Percentiles rank a stretch among this genome's conserved stretches.
phyloP scores from a whole-genome alignment of 495 filamentous ascomycete genomes.

The Hyaloscypha hepaticicola region DNA sequence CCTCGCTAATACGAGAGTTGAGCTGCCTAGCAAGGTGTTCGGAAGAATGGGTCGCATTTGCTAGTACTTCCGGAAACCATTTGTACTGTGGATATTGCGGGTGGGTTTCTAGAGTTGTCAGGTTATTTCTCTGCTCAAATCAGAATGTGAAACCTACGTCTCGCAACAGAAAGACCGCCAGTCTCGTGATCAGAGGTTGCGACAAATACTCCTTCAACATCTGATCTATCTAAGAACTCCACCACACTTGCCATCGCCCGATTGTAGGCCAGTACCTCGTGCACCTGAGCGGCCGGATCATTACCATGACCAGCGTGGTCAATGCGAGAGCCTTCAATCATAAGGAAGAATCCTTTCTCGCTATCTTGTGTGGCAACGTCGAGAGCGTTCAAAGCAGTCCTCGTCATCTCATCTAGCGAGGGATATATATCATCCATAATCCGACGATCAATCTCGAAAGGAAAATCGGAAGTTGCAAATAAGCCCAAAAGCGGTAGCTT shows the following conservation, averaged over 20 bases:
- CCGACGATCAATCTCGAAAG: slow-evolving; percentile 87
- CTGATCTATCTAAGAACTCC: slow-evolving; percentile 75
- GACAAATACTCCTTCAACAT: slow-evolving; percentile 75
- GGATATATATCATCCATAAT: slow-evolving; percentile 78
- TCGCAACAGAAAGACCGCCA: slow-evolving; percentile 77
- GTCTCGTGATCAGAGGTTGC: slow-evolving; percentile 95
- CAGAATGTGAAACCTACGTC: slow-evolving; percentile 51
- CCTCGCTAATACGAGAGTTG: slow-evolving; percentile 48
- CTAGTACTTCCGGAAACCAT: slow-evolving; percentile 82
- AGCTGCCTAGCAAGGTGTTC: slow-evolving; percentile 66
- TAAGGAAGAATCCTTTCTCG: slow-evolving; percentile 94
- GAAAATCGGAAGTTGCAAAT: slow-evolving; percentile 80
- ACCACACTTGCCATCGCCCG: slow-evolving; percentile 77
- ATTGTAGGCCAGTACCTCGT: slow-evolving; percentile 93
- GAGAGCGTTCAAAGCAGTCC: slow-evolving; percentile 73
- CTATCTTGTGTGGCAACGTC: slow-evolving; percentile 79
- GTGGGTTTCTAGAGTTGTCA: slow-evolving; percentile 16
- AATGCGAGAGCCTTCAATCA: slow-evolving; percentile 96
- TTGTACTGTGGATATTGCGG: slow-evolving; percentile 66
- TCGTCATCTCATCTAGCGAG: slow-evolving; percentile 87
- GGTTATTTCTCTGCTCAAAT: background rate
- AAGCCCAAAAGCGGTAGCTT: slow-evolving; percentile 85
- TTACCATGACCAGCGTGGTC: slow-evolving; percentile 96
- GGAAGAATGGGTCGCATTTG: slow-evolving; percentile 76
- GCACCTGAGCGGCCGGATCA: slow-evolving; percentile 91